Evolutionary conservation across 768 basidiomycete species (phyloP).

Genomic region (Boletus rufocinnamomeus): DNA sequence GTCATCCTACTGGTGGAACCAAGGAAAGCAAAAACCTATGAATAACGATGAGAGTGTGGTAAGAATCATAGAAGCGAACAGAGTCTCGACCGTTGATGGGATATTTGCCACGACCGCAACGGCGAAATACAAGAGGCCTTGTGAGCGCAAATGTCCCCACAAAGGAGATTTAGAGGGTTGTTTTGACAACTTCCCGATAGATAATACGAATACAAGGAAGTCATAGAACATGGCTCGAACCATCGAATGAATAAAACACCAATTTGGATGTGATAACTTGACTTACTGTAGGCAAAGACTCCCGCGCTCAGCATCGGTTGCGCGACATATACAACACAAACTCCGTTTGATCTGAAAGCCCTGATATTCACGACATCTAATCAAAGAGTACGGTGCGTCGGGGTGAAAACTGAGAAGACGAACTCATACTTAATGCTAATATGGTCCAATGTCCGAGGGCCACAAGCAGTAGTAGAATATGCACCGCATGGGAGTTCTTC

Average conservation of each 20-base stretch:
- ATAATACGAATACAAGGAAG: neutral
- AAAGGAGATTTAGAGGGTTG: neutral
- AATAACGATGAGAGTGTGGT: neutral
- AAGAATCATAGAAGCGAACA: too few relatives aligned
- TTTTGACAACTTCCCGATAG: neutral
- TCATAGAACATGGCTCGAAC: neutral
- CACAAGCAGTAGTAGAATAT: neutral
- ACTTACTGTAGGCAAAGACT: neutral
- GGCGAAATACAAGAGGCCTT: neutral
- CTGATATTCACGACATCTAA: neutral
- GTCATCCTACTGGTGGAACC: constrained; percentile 1
- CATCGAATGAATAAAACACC: neutral
- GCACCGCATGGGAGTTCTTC: neutral
- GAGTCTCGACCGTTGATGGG: constrained; percentile 8
- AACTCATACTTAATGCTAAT: neutral
- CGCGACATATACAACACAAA: neutral
- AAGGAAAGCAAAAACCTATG: constrained; percentile 15
- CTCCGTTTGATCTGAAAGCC: neutral
- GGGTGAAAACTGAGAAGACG: too few relatives aligned
- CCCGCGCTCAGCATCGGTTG: neutral
- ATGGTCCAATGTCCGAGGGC: neutral
- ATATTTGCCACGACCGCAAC: constrained; percentile 15
- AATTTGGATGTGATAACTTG: neutral
- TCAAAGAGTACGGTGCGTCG: too few relatives aligned
- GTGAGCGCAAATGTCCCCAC: neutral